These are phyloP conservation scores for Hordeum pubiflorum DNA, from an alignment of 202 grass and related monocot species.

Conservation along the genomic window DNA sequence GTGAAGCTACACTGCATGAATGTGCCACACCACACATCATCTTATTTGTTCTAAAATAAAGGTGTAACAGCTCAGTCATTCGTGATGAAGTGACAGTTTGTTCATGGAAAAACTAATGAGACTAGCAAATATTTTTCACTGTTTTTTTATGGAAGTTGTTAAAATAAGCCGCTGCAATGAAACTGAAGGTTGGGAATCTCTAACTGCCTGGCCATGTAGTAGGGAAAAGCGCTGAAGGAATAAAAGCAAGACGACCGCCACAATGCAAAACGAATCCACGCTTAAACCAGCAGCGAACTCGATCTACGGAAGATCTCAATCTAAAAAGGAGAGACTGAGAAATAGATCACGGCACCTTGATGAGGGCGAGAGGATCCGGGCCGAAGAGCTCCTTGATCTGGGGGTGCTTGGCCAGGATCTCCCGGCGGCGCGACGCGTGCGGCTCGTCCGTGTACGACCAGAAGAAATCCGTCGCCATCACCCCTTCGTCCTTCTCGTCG, in stretches of 20 bases:
- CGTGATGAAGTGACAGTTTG: neutral
- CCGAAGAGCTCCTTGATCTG: slow-evolving; percentile 98
- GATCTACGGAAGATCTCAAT: neutral
- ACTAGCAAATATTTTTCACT: neutral
- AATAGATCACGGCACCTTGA: slow-evolving; percentile 59
- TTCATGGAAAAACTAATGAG: neutral
- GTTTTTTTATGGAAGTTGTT: neutral
- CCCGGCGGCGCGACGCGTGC: slow-evolving; percentile 74
- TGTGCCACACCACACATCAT: neutral
- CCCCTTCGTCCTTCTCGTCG: slow-evolving; percentile 44
- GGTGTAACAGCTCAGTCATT: neutral
- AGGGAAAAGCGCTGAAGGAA: neutral
- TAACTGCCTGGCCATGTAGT: neutral
- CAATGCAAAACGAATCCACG: neutral
- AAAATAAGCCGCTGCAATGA: neutral
- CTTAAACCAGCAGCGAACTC: neutral
- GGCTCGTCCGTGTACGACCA: slow-evolving; percentile 99
- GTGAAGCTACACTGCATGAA: neutral
- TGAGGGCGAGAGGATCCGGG: slow-evolving; percentile 67
- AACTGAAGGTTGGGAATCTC: neutral
- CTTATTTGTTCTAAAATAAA: neutral
- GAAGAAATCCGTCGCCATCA: slow-evolving; percentile 89
- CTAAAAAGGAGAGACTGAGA: neutral
- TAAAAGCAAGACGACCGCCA: neutral
- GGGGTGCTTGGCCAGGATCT: slow-evolving; percentile 85